phyloP scores from a whole-genome alignment of 306 rosid species.

The Trifolium repens region DNA sequence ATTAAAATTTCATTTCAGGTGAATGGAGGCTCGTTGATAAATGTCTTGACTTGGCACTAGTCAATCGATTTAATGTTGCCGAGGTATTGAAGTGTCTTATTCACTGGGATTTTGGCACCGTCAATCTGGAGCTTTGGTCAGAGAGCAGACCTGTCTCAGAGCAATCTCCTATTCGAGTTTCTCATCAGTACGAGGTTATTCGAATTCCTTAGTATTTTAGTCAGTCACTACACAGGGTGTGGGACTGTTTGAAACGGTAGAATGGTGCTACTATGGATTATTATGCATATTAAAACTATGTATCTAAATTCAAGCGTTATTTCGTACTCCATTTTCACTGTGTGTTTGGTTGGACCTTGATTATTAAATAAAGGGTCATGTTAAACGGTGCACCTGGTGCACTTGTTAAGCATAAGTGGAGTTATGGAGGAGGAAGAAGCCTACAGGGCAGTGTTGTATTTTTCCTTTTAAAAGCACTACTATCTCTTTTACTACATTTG shows the following conservation, averaged over 20 bases:
- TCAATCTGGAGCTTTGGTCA: slow-evolving; percentile 90
- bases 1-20: slow-evolving; percentile 57
- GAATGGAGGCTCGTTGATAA: slow-evolving; percentile 87
- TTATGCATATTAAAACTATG: not conserved
- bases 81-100: slow-evolving; percentile 80
- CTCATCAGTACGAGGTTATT: slow-evolving; percentile 74
- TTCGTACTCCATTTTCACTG: not conserved
- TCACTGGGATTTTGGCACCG: slow-evolving; percentile 83
- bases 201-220: slow-evolving; percentile 40
- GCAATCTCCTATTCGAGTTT: slow-evolving; percentile 68
- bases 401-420: too few species aligned
- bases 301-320: not conserved
- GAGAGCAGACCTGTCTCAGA: slow-evolving; percentile 79
- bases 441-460: too few species aligned
- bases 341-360: not conserved
- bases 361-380: not conserved
- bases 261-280: too few species aligned
- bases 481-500: too few species aligned
- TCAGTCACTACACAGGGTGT: not conserved
- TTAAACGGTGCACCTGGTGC: too few species aligned
- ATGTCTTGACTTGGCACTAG: slow-evolving; percentile 72
- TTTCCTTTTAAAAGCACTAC: too few species aligned
- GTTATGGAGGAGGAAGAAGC: not conserved
- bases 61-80: slow-evolving; percentile 64
- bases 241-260: too few species aligned